Evolutionary conservation across 73 alveolate genomes (phyloP).

Genomic region (Paramecium octaurelia): DNA sequence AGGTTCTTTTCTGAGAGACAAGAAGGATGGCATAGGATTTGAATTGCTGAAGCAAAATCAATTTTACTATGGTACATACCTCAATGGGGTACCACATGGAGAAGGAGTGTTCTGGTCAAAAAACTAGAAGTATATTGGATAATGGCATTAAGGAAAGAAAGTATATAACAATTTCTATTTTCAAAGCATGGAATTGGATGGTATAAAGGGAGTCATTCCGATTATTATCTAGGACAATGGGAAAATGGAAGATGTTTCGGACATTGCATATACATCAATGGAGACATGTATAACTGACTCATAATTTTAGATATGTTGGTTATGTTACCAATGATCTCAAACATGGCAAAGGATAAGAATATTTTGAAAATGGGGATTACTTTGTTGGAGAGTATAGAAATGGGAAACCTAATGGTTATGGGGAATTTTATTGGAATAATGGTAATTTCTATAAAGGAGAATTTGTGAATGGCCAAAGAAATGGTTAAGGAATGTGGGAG

Average conservation of each 20-base stretch:
- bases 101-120: constrained; percentile 64
- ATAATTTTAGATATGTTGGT: constrained; percentile 71
- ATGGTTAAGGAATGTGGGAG: constrained; percentile 54
- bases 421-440: constrained; percentile 58
- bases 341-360: constrained; percentile 65
- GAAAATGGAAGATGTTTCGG: constrained; percentile 68
- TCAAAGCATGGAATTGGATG: constrained; percentile 74
- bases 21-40: constrained; percentile 71
- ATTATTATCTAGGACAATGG: constrained; percentile 69
- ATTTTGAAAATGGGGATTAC: constrained; percentile 73
- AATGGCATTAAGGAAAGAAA: constrained; percentile 71
- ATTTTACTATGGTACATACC: constrained; percentile 72
- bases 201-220: constrained; percentile 63
- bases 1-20: constrained; percentile 41
- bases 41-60: constrained; percentile 63
- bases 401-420: constrained; percentile 85
- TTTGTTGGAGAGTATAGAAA: constrained; percentile 73
- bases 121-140: constrained; percentile 67
- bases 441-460: constrained; percentile 34
- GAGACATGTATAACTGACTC: constrained; percentile 67
- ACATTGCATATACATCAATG: constrained; percentile 39
- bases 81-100: constrained; percentile 72
- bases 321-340: constrained; percentile 63
- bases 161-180: background rate
- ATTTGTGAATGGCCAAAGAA: constrained; percentile 15